Evolutionary conservation across 106 monocot species (phyloP).

Genomic region (Acorus calamus): DNA sequence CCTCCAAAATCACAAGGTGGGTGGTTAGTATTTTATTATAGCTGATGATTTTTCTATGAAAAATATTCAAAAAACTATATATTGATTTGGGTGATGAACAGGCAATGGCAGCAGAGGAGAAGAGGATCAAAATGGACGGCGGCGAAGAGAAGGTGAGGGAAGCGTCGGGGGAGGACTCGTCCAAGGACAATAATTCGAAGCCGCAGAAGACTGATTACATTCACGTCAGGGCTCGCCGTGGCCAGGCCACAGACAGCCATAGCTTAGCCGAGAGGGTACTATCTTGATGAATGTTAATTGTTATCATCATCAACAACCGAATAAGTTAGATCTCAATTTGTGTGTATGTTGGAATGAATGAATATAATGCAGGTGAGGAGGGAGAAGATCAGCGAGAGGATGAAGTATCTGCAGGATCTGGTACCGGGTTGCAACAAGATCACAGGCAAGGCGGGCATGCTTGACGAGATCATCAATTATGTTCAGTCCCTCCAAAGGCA

Average conservation of each 20-base stretch:
- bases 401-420: conserved; percentile 63
- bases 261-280: conserved; percentile 69
- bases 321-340: too few relatives aligned
- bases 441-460: conserved; percentile 41
- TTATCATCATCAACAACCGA: too few relatives aligned
- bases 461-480: conserved; percentile 57
- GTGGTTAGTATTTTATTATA: too few relatives aligned
- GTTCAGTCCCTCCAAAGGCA: conserved; percentile 51
- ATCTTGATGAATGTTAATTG: too few relatives aligned
- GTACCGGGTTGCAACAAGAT: conserved; percentile 69
- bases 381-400: conserved; percentile 78
- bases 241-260: conserved; percentile 77
- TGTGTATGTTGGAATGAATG: too few relatives aligned
- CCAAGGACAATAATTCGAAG: conserved; percentile 13
- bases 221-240: conserved; percentile 70
- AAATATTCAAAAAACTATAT: too few relatives aligned
- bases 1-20: conserved; percentile 2
- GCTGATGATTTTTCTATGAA: background rate
- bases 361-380: conserved; percentile 40
- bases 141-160: background rate
- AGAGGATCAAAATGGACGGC: background rate
- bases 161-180: background rate
- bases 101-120: background rate
- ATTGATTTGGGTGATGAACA: background rate
- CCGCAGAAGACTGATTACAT: conserved; percentile 46